These are phyloP conservation scores for Aspergillus calidoustus DNA, from an alignment of 2,329 filamentous ascomycete species.

Conservation along the genomic window DNA sequence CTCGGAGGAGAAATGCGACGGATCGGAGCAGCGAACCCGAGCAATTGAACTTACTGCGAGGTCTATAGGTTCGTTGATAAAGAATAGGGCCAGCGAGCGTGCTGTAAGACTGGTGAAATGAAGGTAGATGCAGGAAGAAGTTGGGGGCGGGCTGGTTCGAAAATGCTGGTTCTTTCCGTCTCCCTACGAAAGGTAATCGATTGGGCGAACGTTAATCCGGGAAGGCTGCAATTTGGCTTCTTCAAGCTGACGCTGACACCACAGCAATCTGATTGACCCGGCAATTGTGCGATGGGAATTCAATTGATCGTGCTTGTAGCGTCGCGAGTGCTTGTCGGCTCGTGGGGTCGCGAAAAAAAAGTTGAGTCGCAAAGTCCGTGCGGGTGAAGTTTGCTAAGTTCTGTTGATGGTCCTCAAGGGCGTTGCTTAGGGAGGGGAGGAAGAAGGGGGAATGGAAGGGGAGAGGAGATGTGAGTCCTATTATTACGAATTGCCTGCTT, in stretches of 20 bases:
- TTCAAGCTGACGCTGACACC: background rate
- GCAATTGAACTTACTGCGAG: constrained; percentile 21
- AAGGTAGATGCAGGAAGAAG: constrained; percentile 16
- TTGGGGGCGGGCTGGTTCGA: constrained; percentile 21
- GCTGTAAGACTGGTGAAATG: constrained; percentile 1
- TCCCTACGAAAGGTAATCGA: constrained; percentile 21
- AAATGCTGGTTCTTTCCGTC: constrained; percentile 26
- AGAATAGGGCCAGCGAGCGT: constrained; percentile 2
- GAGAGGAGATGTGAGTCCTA: background rate
- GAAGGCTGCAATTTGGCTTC: constrained; percentile 12
- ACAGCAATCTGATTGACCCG: background rate
- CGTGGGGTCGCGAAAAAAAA: background rate
- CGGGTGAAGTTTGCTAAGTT: background rate
- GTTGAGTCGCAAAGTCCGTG: background rate
- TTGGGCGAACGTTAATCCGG: constrained; percentile 32
- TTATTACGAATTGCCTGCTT: constrained; percentile 11
- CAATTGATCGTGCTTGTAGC: background rate
- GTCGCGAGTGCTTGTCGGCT: background rate
- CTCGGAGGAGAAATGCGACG: background rate
- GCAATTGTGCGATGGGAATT: background rate
- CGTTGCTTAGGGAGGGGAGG: background rate
- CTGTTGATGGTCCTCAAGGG: background rate
- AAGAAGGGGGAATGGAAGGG: background rate
- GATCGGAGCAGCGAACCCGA: constrained; percentile 2
- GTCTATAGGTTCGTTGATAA: constrained; percentile 3